A percentile compares a stretch with the other conserved stretches of the same genome.
These are phyloP conservation scores for Globisporangium sylvaticum DNA, from an alignment of 352 stramenopile species.

Conservation along the genomic window DNA sequence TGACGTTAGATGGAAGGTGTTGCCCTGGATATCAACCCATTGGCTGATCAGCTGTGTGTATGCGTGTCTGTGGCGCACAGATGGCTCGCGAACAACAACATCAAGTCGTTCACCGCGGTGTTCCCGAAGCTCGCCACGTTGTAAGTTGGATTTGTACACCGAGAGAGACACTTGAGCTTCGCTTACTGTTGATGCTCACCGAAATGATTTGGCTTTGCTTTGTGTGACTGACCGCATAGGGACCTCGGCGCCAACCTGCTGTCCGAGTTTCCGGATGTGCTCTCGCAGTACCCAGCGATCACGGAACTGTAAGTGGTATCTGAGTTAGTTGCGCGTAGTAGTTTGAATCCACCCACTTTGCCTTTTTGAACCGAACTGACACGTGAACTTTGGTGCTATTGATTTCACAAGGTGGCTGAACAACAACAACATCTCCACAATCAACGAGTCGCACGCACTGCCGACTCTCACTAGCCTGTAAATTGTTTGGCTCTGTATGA, in stretches of 20 bases:
- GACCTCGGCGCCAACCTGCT: not conserved
- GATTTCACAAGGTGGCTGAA: no score
- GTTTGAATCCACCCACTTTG: not conserved
- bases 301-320: not conserved
- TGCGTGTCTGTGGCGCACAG: not conserved
- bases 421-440: no score
- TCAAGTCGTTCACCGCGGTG: constrained; percentile 7
- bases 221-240: not conserved
- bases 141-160: not conserved
- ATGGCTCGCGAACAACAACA: constrained; percentile 4
- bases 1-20: no score
- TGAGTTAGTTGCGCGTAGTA: not conserved
- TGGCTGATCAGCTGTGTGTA: not conserved
- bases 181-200: not conserved
- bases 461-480: no score
- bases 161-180: not conserved
- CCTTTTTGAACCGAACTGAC: no score
- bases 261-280: not conserved
- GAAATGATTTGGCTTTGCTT: not conserved
- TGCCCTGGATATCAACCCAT: no score
- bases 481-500: no score
- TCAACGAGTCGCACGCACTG: no score
- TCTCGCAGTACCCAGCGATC: not conserved
- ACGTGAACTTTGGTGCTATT: no score
- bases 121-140: not conserved